Percentiles rank a stretch among this genome's conserved stretches.
phyloP scores from a whole-genome alignment of 1,139 yeast species.

The Pichia sp. region DNA sequence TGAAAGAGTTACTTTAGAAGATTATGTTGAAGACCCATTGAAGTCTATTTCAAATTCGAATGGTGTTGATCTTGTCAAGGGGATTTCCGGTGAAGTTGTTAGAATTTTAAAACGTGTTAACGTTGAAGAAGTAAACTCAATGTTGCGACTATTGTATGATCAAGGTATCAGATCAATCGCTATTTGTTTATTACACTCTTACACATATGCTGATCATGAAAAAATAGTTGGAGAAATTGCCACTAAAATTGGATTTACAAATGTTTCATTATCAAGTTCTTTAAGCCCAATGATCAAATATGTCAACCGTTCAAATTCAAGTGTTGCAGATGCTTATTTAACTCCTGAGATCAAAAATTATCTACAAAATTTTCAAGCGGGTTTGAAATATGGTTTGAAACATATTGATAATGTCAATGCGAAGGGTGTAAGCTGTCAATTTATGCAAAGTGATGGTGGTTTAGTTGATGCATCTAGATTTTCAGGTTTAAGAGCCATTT shows the following conservation, averaged over 20 bases:
- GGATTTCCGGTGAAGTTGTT: constrained; percentile 60
- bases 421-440: constrained; percentile 34
- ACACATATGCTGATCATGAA: constrained; percentile 65
- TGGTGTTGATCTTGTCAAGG: constrained; percentile 35
- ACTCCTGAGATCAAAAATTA: constrained; percentile 68
- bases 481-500: constrained; percentile 47
- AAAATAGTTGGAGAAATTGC: constrained; percentile 52
- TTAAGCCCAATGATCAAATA: constrained; percentile 70
- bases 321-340: constrained; percentile 71
- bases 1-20: constrained; percentile 68
- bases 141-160: constrained; percentile 39
- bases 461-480: constrained; percentile 42
- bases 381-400: constrained; percentile 48
- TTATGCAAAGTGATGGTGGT: constrained; percentile 62
- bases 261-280: constrained; percentile 59
- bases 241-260: constrained; percentile 42
- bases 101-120: constrained; percentile 48
- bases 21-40: constrained; percentile 54
- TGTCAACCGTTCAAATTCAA: constrained; percentile 64
- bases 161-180: constrained; percentile 62
- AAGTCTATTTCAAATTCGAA: constrained; percentile 30
- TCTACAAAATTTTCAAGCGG: constrained; percentile 53
- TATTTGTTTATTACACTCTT: constrained; percentile 63
- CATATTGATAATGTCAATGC: constrained; percentile 25
- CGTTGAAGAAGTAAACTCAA: constrained; percentile 34